Base-by-base conservation (phyloP, 345 rosid species). In the Brassica cretica region DNA sequence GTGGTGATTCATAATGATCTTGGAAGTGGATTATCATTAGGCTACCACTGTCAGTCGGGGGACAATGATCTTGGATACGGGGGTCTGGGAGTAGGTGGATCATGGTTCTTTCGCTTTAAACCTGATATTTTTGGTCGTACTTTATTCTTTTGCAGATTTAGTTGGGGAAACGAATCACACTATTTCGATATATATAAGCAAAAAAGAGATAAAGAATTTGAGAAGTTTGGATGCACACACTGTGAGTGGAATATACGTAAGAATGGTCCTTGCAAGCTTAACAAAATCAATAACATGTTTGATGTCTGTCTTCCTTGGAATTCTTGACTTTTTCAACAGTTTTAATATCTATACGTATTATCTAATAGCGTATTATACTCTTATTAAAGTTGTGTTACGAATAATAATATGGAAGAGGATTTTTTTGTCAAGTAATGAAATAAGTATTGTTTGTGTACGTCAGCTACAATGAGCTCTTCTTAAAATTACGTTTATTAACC, bases 201-300 rank as follows among this genome's bases (percentile, higher is more conserved):
- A 11, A 66, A 3, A 8, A 66, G 70, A 66, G 70, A 66, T 24
- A 66, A 5, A 63, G 41, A 19, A 7, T 39, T 5, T 19, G 29
- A 66, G 18, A 39, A 39, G 55, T 12, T 39, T 39, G 70, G 55
- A 18, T 66, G 70, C 55, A 11, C 9, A 11, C 10, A 18, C 14
- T 65, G 69, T 24, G 9, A 66, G 8, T 66, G 70, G 70, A 66
- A 66, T 32, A 66, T 66, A 66, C 70, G 70, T 29, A 66, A 21
- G 10, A 39, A 9, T 39, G 70, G 70, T 19, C 70, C 70, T 66
- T 67, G 71, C 71, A 67, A 67, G 30, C 59, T 11, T 44, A 67
- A 67, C 71, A 25, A 24, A 14, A 67, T 6, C 33, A 41, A 33
- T 14, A 1, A 14, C 0, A 12, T 24, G 59, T 67, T 44, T 67